Evolutionary conservation across 2,329 filamentous ascomycete genomes (phyloP), one percentile per base, ranked within the genome.

Genomic region (Talaromyces sp.): DNA sequence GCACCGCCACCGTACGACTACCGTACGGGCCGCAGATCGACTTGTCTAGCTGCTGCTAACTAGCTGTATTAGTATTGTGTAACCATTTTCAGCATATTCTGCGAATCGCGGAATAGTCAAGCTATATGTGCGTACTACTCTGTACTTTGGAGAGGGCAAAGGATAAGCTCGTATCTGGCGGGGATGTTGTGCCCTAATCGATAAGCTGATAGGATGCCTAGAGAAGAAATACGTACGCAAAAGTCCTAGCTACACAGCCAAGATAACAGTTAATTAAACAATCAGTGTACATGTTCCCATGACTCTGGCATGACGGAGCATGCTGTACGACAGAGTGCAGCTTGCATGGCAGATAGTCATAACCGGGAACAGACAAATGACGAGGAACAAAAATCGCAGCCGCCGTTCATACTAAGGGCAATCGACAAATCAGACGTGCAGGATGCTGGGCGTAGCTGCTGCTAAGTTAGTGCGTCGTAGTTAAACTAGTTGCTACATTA

Each of bases 11-110:
- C 19, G 37, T 31, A 45, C 22, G 10, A 59, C 52, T 27, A 39
- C 56, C 37, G 56, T 59, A 59, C 56, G 56, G 56, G 56, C 56
- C 56, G 56, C 37, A 59, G 56, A 59, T 59, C 56, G 37, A 43
- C 37, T 59, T 45, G 37, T 41, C 19, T 59, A 59, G 56, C 54
- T 57, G 31, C 33, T 39, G 31, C 33, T 39, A 22, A 37, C 52
- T 56, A 37, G 16, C 22, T 39, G 35, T 52, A 33, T 33, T 14
- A 7, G 35, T 52, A 33, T 52, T 14, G 14, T 33, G 48, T 33
- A 52, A 33, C 14, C 10, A 10, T n/a, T 10, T 6, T 2, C 48
- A 11, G 48, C 7, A 11, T 52, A 11, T 24, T 24, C 13, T 24
- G 45, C 19, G 19, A 10, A n/a, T n/a, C 4, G n/a, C n/a, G 41